phyloP scores from a whole-genome alignment of 257 asterid genomes.

The Ocimum tenuiflorum region DNA sequence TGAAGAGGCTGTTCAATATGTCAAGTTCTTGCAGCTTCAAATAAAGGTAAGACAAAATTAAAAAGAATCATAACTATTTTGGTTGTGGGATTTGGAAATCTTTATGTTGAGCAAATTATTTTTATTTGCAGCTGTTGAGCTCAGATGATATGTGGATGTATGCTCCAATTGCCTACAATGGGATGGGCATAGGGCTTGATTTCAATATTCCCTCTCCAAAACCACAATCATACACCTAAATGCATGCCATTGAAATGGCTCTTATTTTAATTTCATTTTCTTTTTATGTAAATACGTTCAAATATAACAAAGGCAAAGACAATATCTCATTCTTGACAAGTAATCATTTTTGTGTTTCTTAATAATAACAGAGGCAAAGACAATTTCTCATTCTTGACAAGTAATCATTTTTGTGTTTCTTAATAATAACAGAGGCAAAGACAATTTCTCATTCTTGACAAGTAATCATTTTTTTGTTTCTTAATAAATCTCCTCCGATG shows the following conservation, averaged over 20 bases:
- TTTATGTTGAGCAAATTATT: neutral
- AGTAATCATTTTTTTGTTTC: slow-evolving; percentile 16
- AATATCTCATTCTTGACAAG: slow-evolving; percentile 10
- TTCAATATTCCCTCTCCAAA: slow-evolving; percentile 25
- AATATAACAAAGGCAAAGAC: neutral
- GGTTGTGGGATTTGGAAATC: neutral
- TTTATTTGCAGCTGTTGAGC: slow-evolving; percentile 44
- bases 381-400: slow-evolving; percentile 4
- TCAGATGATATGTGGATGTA: slow-evolving; percentile 70
- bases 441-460: neutral
- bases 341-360: slow-evolving; percentile 11
- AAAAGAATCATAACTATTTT: too few relatives aligned
- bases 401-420: slow-evolving; percentile 15
- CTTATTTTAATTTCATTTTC: neutral
- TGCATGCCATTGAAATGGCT: slow-evolving; percentile 1
- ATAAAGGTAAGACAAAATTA: slow-evolving; percentile 32
- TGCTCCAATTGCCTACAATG: slow-evolving; percentile 64
- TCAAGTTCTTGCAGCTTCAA: slow-evolving; percentile 49
- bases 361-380: slow-evolving; percentile 4
- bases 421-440: slow-evolving; percentile 5
- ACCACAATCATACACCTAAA: slow-evolving; percentile 14
- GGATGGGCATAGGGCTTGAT: slow-evolving; percentile 51
- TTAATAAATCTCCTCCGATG: too few relatives aligned
- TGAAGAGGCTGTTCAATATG: slow-evolving; percentile 50
- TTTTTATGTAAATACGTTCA: neutral